Percentiles rank a stretch among this genome's conserved stretches.
Conservation (phyloP, 257 asterid species). For the Schizonepeta tenuifolia region DNA sequence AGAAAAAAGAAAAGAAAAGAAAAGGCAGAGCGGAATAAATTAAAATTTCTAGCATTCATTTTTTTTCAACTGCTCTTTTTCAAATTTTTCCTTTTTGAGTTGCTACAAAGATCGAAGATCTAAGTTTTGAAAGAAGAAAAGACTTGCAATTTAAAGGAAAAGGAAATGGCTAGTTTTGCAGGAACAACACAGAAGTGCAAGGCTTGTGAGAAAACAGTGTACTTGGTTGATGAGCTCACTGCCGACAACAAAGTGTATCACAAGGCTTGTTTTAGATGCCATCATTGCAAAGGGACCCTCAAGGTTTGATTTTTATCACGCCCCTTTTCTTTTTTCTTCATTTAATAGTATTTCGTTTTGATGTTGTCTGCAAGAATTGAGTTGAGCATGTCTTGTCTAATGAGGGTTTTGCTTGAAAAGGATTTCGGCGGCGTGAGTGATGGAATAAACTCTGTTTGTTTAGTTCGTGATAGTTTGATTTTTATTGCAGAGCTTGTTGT, state of each 20-base stretch:
- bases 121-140: constrained; percentile 15
- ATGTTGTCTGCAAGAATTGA: background rate
- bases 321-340: constrained; percentile 1
- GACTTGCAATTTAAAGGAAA: background rate
- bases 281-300: constrained; percentile 78
- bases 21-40: constrained; percentile 3
- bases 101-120: constrained; percentile 36
- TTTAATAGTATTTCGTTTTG: background rate
- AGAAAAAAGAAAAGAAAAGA: background rate
- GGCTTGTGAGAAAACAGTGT: constrained; percentile 74
- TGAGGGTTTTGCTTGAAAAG: constrained; percentile 28
- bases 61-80: constrained; percentile 26
- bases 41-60: constrained; percentile 21
- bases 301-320: constrained; percentile 46
- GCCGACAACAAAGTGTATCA: constrained; percentile 70
- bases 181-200: constrained; percentile 78
- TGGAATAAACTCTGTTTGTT: constrained; percentile 7
- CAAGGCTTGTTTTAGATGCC: constrained; percentile 78
- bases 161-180: constrained; percentile 54
- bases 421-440: background rate
- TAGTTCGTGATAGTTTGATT: constrained; percentile 20
- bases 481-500: background rate
- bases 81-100: constrained; percentile 5
- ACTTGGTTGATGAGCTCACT: constrained; percentile 70
- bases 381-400: constrained; percentile 13